Evolutionary conservation across 345 rosid species (phyloP).

Genomic region (Citrus inodora): DNA sequence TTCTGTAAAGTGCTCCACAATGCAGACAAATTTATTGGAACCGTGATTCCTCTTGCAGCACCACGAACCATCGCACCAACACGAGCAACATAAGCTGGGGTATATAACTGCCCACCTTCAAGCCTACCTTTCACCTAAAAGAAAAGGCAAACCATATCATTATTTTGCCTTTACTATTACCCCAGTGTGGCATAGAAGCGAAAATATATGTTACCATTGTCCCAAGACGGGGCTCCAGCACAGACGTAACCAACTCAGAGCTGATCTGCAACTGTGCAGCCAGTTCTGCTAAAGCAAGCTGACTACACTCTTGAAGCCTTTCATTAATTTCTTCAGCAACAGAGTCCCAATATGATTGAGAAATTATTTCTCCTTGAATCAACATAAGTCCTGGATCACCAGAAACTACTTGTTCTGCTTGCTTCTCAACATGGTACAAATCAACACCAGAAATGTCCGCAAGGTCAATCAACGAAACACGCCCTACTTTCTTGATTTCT

Average conservation of each 20-base stretch:
- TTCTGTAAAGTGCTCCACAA: constrained; percentile 81
- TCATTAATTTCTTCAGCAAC: constrained; percentile 93
- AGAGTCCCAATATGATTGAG: constrained; percentile 88
- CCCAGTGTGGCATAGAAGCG: neutral
- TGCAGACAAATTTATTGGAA: constrained; percentile 74
- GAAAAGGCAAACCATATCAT: constrained; percentile 7
- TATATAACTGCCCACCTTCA: constrained; percentile 95
- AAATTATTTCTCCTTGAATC: constrained; percentile 86
- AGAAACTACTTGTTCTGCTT: constrained; percentile 58
- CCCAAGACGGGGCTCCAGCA: constrained; percentile 91
- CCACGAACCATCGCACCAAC: constrained; percentile 95
- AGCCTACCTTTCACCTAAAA: constrained; percentile 91
- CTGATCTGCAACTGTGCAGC: constrained; percentile 90
- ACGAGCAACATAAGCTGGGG: constrained; percentile 93
- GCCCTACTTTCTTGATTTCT: constrained; percentile 67
- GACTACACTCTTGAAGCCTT: constrained; percentile 95
- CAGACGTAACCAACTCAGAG: constrained; percentile 73
- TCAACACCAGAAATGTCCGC: constrained; percentile 83
- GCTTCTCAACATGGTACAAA: constrained; percentile 92
- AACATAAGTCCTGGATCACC: constrained; percentile 55
- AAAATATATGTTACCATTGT: constrained; percentile 49
- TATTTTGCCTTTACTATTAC: constrained; percentile 6
- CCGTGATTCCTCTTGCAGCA: constrained; percentile 83
- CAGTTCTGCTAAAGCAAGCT: constrained; percentile 79
- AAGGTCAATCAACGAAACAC: constrained; percentile 84